Conservation (phyloP, 2,329 filamentous ascomycete species). For the Orbilia javanica region DNA sequence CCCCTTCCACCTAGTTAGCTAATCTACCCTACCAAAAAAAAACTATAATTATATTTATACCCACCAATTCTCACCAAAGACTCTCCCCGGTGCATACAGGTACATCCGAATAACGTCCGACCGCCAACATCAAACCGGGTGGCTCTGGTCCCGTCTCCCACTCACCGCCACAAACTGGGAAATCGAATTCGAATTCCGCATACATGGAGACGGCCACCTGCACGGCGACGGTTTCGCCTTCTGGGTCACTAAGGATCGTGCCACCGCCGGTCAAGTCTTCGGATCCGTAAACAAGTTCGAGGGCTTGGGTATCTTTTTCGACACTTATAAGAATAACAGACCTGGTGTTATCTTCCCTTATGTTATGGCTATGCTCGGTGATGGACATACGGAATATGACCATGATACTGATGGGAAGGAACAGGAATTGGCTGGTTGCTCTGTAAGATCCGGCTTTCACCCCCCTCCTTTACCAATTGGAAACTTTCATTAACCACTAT, state of each 20-base stretch:
- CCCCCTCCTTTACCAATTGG: not conserved
- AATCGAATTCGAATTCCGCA: conserved; percentile 94
- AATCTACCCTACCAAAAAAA: too few relatives aligned
- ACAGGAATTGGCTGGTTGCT: conserved; percentile 93
- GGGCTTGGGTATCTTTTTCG: conserved; percentile 93
- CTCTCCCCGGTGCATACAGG: conserved; percentile 67
- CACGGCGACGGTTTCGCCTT: conserved; percentile 97
- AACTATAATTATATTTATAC: not conserved
- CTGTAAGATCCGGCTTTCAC: conserved; percentile 73
- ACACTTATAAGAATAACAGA: conserved; percentile 99
- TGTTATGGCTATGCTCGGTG: conserved; percentile 97
- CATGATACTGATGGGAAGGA: conserved; percentile 94
- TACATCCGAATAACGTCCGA: conserved; percentile 95
- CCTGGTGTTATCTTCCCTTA: conserved; percentile 96
- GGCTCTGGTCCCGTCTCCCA: conserved; percentile 93
- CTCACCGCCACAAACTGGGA: conserved; percentile 99
- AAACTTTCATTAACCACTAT: not conserved
- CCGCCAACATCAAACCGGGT: conserved; percentile 88
- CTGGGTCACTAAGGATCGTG: conserved; percentile 97
- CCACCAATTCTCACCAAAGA: not conserved
- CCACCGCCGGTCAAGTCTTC: conserved; percentile 83
- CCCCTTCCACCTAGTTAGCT: not conserved
- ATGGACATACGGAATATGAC: conserved; percentile 89
- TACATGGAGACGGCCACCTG: conserved; percentile 87
- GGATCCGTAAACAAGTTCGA: conserved; percentile 90